Percentiles rank a stretch among this genome's conserved stretches.
These are phyloP conservation scores for Eucalyptus sp. DNA, from an alignment of 345 rosid species.

Conservation along the genomic window DNA sequence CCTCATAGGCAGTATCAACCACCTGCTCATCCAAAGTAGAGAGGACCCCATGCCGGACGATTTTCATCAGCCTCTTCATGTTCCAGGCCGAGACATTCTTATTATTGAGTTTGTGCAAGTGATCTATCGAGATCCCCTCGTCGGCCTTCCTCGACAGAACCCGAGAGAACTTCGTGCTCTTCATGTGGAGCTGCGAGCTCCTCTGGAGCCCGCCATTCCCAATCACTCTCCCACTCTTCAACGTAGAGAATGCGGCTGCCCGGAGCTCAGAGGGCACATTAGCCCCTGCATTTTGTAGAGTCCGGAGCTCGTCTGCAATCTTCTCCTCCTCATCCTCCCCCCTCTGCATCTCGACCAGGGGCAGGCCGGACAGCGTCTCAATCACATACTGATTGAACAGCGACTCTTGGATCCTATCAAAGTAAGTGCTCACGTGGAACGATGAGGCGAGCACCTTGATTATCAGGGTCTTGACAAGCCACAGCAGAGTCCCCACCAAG, in stretches of 20 bases:
- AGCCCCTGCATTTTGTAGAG: conserved; percentile 54
- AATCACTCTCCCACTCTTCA: not conserved
- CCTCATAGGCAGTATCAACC: conserved; percentile 24
- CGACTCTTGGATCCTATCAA: conserved; percentile 82
- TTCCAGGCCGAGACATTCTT: conserved; percentile 94
- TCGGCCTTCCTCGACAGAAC: conserved; percentile 7
- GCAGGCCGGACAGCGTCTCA: conserved; percentile 76
- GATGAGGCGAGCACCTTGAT: conserved; percentile 82
- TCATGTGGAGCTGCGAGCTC: conserved; percentile 2
- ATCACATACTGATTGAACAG: conserved; percentile 75
- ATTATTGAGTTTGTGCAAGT: conserved; percentile 55
- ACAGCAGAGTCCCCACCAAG: conserved; percentile 45
- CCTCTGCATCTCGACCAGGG: conserved; percentile 40
- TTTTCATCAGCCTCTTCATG: conserved; percentile 89
- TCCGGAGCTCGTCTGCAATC: conserved; percentile 29
- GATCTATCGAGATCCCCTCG: conserved; percentile 41
- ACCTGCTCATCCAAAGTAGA: conserved; percentile 78
- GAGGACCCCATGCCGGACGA: conserved; percentile 60
- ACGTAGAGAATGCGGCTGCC: conserved; percentile 23
- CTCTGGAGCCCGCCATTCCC: not conserved
- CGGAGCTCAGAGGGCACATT: conserved; percentile 46
- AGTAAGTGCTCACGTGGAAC: conserved; percentile 87
- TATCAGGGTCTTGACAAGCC: conserved; percentile 81
- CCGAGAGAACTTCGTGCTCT: conserved; percentile 17
- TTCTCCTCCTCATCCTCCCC: conserved; percentile 38